A percentile compares a stretch with the other conserved stretches of the same genome.
Conservation (phyloP, 2,329 filamentous ascomycete species). For the Chaetomiaceae sp. region DNA sequence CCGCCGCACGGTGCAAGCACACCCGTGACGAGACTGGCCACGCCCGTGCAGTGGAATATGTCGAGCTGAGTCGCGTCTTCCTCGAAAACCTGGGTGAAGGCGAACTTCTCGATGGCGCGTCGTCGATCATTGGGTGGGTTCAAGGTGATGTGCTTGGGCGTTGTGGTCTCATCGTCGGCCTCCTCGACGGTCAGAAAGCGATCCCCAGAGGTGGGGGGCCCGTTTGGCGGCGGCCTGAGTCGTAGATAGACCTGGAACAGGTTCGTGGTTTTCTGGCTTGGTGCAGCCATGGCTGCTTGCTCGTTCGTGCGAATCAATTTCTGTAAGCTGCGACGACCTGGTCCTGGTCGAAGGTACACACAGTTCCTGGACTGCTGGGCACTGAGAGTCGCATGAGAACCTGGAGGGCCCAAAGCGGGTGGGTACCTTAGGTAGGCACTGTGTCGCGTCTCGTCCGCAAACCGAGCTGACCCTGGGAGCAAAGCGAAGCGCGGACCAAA, state of each 20-base stretch:
- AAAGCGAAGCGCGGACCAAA: slow-evolving; percentile 4
- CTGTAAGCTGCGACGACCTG: too few relatives aligned
- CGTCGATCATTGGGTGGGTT: slow-evolving; percentile 81
- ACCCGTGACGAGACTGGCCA: slow-evolving; percentile 70
- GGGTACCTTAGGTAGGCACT: too few relatives aligned
- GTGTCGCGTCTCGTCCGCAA: too few relatives aligned
- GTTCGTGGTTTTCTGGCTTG: slow-evolving; percentile 35
- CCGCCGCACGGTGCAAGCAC: slow-evolving; percentile 67
- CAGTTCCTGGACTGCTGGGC: too few relatives aligned
- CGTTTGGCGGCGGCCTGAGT: slow-evolving; percentile 59
- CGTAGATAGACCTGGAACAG: slow-evolving; percentile 92
- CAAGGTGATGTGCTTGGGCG: slow-evolving; percentile 64
- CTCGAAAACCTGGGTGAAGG: slow-evolving; percentile 89
- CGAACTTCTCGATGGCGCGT: slow-evolving; percentile 86
- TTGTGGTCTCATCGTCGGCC: slow-evolving; percentile 31
- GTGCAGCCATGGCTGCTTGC: slow-evolving; percentile 15
- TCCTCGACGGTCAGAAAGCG: slow-evolving; percentile 75
- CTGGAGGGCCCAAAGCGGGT: too few relatives aligned
- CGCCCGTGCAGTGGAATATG: slow-evolving; percentile 73
- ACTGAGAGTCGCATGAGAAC: too few relatives aligned
- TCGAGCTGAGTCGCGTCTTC: slow-evolving; percentile 80
- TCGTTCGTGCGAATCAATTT: too few relatives aligned
- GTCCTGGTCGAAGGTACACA: too few relatives aligned
- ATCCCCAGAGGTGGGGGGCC: slow-evolving; percentile 40
- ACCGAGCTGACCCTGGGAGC: too few relatives aligned